These are phyloP conservation scores for Nannochloris sp. DNA, from an alignment of 139 green algal species.

Conservation along the genomic window DNA sequence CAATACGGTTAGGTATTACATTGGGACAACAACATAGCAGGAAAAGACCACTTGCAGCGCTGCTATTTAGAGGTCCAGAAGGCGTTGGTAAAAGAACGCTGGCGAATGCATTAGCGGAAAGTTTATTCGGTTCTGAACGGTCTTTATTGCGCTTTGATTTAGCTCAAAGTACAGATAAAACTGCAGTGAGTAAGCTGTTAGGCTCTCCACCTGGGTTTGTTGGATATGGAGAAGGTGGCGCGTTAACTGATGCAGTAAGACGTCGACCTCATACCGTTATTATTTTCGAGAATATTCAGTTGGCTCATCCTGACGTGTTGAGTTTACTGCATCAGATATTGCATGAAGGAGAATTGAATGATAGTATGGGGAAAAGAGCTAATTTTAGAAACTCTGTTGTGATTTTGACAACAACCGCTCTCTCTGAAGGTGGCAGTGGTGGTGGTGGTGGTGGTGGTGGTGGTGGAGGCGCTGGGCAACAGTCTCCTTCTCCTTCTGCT, in stretches of 20 bases:
- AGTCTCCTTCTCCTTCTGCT: neutral
- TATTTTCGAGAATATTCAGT: constrained; percentile 44
- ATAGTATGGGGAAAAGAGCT: constrained; percentile 20
- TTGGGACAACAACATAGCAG: constrained; percentile 26
- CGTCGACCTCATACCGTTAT: constrained; percentile 56
- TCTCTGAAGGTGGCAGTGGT: too few relatives aligned
- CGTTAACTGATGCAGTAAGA: constrained; percentile 52
- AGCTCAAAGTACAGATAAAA: constrained; percentile 59
- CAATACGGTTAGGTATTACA: constrained; percentile 41
- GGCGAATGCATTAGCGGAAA: constrained; percentile 44
- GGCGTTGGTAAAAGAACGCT: constrained; percentile 74
- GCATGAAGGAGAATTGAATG: constrained; percentile 12
- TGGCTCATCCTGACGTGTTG: constrained; percentile 18
- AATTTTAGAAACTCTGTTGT: constrained; percentile 21
- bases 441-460: too few relatives aligned
- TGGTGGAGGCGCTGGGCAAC: neutral
- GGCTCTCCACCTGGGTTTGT: constrained; percentile 76
- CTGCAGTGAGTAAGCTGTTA: constrained; percentile 66
- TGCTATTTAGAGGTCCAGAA: constrained; percentile 64
- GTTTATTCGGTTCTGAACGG: constrained; percentile 47
- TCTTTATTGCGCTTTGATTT: constrained; percentile 42
- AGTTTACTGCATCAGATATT: constrained; percentile 14
- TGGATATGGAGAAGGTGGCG: constrained; percentile 51
- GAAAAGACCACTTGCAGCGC: constrained; percentile 49
- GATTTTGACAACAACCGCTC: constrained; percentile 12